A percentile compares a stretch with the other conserved stretches of the same genome.
phyloP scores from a whole-genome alignment of 2,329 filamentous ascomycete species.

The Exutisphaerella laricina region DNA sequence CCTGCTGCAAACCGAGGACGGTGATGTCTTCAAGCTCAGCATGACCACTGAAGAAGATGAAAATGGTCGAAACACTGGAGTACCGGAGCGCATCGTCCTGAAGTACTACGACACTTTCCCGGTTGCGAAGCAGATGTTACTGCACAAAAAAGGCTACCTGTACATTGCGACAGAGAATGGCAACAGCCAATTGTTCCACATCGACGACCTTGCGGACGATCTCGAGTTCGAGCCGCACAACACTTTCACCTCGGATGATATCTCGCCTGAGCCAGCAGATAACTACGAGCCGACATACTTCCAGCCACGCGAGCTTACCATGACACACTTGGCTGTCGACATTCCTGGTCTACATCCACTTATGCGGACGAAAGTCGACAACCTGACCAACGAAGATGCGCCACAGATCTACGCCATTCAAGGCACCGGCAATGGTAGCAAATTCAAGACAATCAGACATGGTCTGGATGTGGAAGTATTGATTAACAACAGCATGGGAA shows the following conservation, averaged over 20 bases:
- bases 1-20: constrained; percentile 89
- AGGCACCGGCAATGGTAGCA: constrained; percentile 80
- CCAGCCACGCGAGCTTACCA: constrained; percentile 64
- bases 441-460: constrained; percentile 87
- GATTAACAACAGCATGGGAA: constrained; percentile 27
- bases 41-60: constrained; percentile 84
- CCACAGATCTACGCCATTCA: constrained; percentile 94
- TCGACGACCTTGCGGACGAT: constrained; percentile 94
- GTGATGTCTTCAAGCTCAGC: constrained; percentile 95
- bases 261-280: constrained; percentile 68
- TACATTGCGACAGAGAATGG: constrained; percentile 90
- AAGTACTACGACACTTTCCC: constrained; percentile 98
- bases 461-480: constrained; percentile 81
- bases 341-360: constrained; percentile 79
- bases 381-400: constrained; percentile 84
- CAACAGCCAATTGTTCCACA: constrained; percentile 92
- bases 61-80: constrained; percentile 69
- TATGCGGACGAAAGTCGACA: constrained; percentile 85
- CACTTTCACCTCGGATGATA: constrained; percentile 39
- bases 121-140: constrained; percentile 77
- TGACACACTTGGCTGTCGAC: constrained; percentile 53
- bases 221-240: constrained; percentile 70
- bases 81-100: constrained; percentile 78
- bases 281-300: constrained; percentile 79
- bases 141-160: constrained; percentile 91